Conservation (phyloP, 129 eudicot species). For the Logfia minima region DNA sequence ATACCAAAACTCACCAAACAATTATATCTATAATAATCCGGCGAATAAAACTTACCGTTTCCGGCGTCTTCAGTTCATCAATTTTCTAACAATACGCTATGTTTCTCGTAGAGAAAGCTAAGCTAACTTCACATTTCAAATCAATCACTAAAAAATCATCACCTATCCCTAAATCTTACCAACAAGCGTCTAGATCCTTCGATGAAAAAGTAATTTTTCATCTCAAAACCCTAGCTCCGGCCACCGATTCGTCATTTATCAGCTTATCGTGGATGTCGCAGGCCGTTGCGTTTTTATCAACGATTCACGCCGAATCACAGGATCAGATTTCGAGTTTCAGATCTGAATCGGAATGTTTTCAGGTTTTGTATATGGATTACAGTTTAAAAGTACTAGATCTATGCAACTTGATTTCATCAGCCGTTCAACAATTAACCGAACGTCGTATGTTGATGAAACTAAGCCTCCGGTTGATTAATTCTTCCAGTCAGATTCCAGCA, state of each 20-base stretch:
- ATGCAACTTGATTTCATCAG: constrained; percentile 36
- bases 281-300: constrained; percentile 39
- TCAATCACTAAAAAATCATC: constrained; percentile 31
- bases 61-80: background rate
- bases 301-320: constrained; percentile 35
- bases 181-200: constrained; percentile 30
- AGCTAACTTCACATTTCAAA: constrained; percentile 35
- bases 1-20: background rate
- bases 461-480: constrained; percentile 31
- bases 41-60: background rate
- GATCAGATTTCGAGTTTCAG: constrained; percentile 34
- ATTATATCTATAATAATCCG: background rate
- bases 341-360: constrained; percentile 32
- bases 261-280: constrained; percentile 40
- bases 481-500: constrained; percentile 21
- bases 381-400: constrained; percentile 45
- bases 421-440: constrained; percentile 33
- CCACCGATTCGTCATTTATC: constrained; percentile 21
- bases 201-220: constrained; percentile 39
- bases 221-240: constrained; percentile 36
- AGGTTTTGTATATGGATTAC: constrained; percentile 37
- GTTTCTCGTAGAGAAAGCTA: constrained; percentile 48
- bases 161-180: constrained; percentile 11
- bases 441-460: constrained; percentile 44
- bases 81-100: constrained; percentile 16